A percentile compares a stretch with the other conserved stretches of the same genome.
These are phyloP conservation scores for Penicillium argentinense DNA, from an alignment of 495 filamentous ascomycete species.

Conservation along the genomic window DNA sequence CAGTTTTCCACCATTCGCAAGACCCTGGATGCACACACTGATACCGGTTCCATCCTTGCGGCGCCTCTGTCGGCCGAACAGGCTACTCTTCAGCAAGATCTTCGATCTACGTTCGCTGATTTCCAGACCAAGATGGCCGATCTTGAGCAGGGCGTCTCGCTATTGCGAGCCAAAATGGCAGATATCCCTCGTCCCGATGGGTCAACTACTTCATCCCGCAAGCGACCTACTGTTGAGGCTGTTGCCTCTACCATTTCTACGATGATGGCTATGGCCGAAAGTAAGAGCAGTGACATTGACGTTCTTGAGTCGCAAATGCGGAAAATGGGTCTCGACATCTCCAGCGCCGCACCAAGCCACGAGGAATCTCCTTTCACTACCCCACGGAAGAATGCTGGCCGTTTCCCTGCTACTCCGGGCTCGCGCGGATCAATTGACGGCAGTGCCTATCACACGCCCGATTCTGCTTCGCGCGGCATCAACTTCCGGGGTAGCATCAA, in stretches of 20 bases:
- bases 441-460: conserved; percentile 57
- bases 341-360: conserved; percentile 47
- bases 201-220: conserved; percentile 33
- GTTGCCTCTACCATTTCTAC: conserved; percentile 87
- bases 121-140: conserved; percentile 74
- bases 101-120: conserved; percentile 66
- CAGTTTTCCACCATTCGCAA: conserved; percentile 74
- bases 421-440: conserved; percentile 41
- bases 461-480: conserved; percentile 41
- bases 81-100: conserved; percentile 73
- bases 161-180: conserved; percentile 79
- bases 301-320: conserved; percentile 83
- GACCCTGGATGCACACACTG: conserved; percentile 65
- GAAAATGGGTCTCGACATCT: conserved; percentile 60
- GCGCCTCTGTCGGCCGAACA: conserved; percentile 83
- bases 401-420: conserved; percentile 40
- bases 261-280: conserved; percentile 89
- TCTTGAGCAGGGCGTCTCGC: conserved; percentile 74
- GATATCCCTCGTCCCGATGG: conserved; percentile 42
- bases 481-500: conserved; percentile 47
- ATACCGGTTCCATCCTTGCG: conserved; percentile 55
- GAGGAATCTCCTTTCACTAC: conserved; percentile 64
- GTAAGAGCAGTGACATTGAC: conserved; percentile 83
- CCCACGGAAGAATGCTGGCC: conserved; percentile 43
- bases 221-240: conserved; percentile 84